A percentile compares a stretch with the other conserved stretches of the same genome.
Conservation (phyloP, 108 stramenopile species). For the Seminavis robusta region DNA sequence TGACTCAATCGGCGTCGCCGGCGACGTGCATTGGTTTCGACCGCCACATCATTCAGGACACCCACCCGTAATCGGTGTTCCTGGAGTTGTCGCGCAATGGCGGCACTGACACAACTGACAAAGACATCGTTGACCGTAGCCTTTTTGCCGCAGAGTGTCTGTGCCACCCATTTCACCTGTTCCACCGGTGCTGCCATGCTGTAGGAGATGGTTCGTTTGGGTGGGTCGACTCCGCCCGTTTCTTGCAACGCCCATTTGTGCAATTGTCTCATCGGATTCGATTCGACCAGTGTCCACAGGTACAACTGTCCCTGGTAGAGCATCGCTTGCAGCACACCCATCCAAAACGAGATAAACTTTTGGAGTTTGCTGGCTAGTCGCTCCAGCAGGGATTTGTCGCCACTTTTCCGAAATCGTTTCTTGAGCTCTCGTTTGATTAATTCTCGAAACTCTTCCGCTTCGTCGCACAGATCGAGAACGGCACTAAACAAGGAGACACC, state of each 20-base stretch:
- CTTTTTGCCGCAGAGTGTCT: conserved; percentile 18
- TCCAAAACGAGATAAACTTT: conserved; percentile 44
- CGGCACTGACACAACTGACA: conserved; percentile 63
- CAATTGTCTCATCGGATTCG: neutral
- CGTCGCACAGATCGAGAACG: conserved; percentile 71
- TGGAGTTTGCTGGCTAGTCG: neutral
- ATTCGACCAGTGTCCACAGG: conserved; percentile 8
- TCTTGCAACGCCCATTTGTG: neutral
- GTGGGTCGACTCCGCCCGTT: no score
- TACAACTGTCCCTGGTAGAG: conserved; percentile 52
- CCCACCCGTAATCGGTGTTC: conserved; percentile 38
- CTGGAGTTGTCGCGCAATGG: conserved; percentile 61
- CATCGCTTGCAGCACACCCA: conserved; percentile 45
- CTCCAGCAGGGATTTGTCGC: neutral
- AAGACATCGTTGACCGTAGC: conserved; percentile 85
- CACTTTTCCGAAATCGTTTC: conserved; percentile 36
- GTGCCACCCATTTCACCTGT: conserved; percentile 64
- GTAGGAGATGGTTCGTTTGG: conserved; percentile 62
- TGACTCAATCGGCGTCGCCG: neutral
- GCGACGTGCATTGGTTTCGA: neutral
- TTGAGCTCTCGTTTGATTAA: conserved; percentile 35
- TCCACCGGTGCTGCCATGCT: conserved; percentile 65
- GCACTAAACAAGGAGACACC: conserved; percentile 71
- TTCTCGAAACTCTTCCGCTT: conserved; percentile 63
- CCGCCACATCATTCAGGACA: neutral